A percentile compares a stretch with the other conserved stretches of the same genome.
These are phyloP conservation scores for Hypholoma fasciculare DNA, from an alignment of 768 basidiomycete species.

Conservation along the genomic window DNA sequence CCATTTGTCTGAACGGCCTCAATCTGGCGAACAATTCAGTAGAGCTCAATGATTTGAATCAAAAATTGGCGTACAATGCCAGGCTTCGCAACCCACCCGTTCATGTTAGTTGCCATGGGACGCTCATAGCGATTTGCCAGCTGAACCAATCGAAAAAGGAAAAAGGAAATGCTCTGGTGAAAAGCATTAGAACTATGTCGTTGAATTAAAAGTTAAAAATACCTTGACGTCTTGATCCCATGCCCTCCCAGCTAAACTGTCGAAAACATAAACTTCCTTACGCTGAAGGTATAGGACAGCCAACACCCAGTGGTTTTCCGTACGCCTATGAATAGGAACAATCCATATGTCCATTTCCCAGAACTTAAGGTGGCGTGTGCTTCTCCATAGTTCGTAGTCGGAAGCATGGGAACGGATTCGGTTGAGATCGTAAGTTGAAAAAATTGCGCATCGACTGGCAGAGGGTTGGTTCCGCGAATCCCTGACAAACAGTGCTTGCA, in stretches of 20 bases:
- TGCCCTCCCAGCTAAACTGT: neutral
- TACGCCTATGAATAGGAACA: slow-evolving; percentile 32
- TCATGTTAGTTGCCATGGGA: neutral
- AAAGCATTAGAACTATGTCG: neutral
- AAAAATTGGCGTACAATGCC: neutral
- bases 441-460: slow-evolving; percentile 10
- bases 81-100: neutral
- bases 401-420: slow-evolving; percentile 13
- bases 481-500: slow-evolving; percentile 7
- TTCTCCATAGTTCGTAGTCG: slow-evolving; percentile 22
- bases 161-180: neutral
- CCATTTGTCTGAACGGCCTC: neutral
- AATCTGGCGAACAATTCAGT: neutral
- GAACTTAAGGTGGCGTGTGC: slow-evolving; percentile 14
- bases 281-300: neutral
- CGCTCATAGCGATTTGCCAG: neutral
- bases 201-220: neutral
- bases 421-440: slow-evolving; percentile 18
- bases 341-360: slow-evolving; percentile 35
- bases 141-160: neutral
- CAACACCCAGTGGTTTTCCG: neutral
- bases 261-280: neutral
- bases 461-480: neutral
- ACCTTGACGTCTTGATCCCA: neutral
- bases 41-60: neutral